These are phyloP conservation scores for Crithidia acanthocephali DNA, from an alignment of 208 protist genomes.

Conservation along the genomic window DNA sequence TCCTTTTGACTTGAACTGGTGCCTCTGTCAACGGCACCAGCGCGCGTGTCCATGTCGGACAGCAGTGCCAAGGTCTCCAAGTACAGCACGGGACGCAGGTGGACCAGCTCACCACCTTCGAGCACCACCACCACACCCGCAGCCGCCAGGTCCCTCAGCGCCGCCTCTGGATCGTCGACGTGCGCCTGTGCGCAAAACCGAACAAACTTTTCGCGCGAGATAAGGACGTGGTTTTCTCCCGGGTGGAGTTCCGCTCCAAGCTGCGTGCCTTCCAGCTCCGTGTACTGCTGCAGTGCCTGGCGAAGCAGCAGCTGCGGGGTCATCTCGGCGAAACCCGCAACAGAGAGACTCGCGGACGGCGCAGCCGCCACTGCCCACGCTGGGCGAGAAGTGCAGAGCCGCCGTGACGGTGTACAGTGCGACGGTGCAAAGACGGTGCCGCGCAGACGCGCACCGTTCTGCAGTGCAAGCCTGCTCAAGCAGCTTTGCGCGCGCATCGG, in stretches of 20 bases:
- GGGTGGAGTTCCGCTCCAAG: conserved; percentile 16
- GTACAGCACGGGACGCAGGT: conserved; percentile 68
- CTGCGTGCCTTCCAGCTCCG: conserved; percentile 29
- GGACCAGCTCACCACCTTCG: conserved; percentile 44
- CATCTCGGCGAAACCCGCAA: conserved; percentile 41
- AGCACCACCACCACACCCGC: conserved; percentile 63
- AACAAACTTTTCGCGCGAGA: conserved; percentile 57
- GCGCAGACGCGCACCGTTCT: too few relatives aligned
- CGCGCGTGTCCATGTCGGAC: background rate
- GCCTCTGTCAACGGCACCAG: too few relatives aligned
- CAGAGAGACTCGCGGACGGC: background rate
- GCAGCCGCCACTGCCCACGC: background rate
- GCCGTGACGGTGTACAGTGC: background rate
- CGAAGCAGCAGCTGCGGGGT: conserved; percentile 64
- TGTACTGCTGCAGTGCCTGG: conserved; percentile 57
- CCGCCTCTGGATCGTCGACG: conserved; percentile 45
- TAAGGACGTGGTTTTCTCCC: conserved; percentile 41
- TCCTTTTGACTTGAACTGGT: too few relatives aligned
- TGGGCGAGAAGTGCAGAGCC: background rate
- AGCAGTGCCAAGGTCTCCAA: conserved; percentile 39
- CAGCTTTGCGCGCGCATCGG: too few relatives aligned
- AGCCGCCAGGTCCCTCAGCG: conserved; percentile 50
- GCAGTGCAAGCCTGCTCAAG: too few relatives aligned
- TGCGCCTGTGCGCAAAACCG: conserved; percentile 60
- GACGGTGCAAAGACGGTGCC: too few relatives aligned